Conservation (phyloP, 345 rosid species). For the Microthlaspi erraticum region DNA sequence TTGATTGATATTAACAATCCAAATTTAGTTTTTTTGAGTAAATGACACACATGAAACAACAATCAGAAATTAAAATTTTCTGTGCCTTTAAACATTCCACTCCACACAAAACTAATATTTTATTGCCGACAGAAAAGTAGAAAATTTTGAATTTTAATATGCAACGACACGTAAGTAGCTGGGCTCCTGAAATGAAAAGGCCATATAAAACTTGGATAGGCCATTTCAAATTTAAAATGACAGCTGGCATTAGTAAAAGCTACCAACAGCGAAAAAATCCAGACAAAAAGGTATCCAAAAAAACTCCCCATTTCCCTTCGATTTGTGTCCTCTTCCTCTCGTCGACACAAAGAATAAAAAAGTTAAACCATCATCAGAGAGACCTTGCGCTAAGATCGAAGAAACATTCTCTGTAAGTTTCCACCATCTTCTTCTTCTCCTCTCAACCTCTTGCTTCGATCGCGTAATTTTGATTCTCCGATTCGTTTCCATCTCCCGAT, state of each 20-base stretch:
- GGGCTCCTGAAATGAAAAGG: conserved; percentile 12
- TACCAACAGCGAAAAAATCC: not conserved
- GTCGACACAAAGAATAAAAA: conserved; percentile 5
- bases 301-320: not conserved
- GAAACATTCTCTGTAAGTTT: conserved; percentile 38
- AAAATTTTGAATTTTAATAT: not conserved
- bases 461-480: not conserved
- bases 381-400: conserved; percentile 17
- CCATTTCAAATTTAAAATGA: not conserved
- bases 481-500: conserved; percentile 18
- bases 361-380: not conserved
- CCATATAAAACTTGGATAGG: not conserved
- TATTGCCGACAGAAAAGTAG: conserved; percentile 23
- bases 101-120: conserved; percentile 9
- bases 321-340: conserved; percentile 14
- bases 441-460: conserved; percentile 13
- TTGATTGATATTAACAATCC: not conserved
- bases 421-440: not conserved
- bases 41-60: not conserved
- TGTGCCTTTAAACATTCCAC: not conserved
- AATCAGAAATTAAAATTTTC: not conserved
- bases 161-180: conserved; percentile 5
- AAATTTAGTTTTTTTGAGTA: not conserved
- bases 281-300: conserved; percentile 4
- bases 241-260: conserved; percentile 33